Conservation (phyloP, 2,329 filamentous ascomycete genomes). For the Neofusicoccum umdonicola region DNA sequence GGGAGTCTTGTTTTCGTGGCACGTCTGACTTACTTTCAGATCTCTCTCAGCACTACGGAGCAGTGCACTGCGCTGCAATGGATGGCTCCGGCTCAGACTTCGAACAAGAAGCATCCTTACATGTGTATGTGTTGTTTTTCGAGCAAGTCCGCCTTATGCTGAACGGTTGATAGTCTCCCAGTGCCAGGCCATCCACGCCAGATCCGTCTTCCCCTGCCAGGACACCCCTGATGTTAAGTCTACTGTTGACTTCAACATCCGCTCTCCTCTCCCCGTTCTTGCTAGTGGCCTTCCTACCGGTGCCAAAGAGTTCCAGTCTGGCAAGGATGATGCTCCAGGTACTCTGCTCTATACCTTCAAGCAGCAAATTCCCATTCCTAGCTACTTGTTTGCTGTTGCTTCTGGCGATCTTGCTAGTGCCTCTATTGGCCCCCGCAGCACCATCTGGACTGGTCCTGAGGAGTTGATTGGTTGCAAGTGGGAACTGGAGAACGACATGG, state of each 20-base stretch:
- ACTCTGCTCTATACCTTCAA: constrained; percentile 76
- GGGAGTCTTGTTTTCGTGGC: neutral
- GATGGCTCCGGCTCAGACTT: constrained; percentile 89
- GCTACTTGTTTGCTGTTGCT: constrained; percentile 92
- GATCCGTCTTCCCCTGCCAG: constrained; percentile 93
- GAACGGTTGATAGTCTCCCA: constrained; percentile 64
- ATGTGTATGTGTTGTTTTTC: constrained; percentile 59
- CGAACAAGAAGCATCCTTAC: constrained; percentile 93
- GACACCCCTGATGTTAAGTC: constrained; percentile 97
- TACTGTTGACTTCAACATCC: constrained; percentile 86
- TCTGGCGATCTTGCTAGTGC: constrained; percentile 79
- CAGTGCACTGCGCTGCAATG: constrained; percentile 92
- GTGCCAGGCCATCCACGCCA: constrained; percentile 92
- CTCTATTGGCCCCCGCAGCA: constrained; percentile 80
- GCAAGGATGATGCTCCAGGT: constrained; percentile 52
- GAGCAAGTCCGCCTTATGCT: neutral
- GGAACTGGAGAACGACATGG: constrained; percentile 88
- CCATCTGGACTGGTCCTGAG: constrained; percentile 84
- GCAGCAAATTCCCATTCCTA: constrained; percentile 88
- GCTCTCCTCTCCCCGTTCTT: constrained; percentile 83
- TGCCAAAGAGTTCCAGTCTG: constrained; percentile 50
- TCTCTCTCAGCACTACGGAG: constrained; percentile 76
- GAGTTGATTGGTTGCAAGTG: constrained; percentile 80
- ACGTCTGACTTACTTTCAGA: constrained; percentile 40
- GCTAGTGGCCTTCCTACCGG: constrained; percentile 74